Conservation (phyloP, 2,329 filamentous ascomycete species). For the Diplodia corticola region DNA sequence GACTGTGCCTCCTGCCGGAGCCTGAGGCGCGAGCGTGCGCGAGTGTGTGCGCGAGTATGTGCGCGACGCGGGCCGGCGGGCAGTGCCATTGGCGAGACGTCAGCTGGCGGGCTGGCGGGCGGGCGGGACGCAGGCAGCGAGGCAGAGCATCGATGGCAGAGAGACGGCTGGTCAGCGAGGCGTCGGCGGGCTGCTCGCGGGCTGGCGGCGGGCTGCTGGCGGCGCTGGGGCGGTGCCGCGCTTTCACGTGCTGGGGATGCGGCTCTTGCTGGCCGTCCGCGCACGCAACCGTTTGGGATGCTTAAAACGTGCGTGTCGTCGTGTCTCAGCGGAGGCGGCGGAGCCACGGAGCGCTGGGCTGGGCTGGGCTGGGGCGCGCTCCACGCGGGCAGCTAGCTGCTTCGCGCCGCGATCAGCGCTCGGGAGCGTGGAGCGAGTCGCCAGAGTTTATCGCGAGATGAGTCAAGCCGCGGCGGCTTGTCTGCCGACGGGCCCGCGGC, state of each 20-base stretch:
- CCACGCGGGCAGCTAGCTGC: slow-evolving; percentile 13
- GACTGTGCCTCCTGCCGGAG: too few relatives aligned
- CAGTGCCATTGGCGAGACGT: slow-evolving; percentile 4
- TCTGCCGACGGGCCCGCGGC: slow-evolving; percentile 4
- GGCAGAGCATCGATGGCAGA: too few relatives aligned
- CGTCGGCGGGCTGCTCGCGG: neutral
- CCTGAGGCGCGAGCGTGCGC: too few relatives aligned
- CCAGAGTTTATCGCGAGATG: slow-evolving; percentile 13
- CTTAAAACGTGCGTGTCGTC: neutral
- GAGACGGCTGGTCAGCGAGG: slow-evolving; percentile 9
- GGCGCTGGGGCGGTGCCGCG: neutral
- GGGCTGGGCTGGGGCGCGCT: neutral
- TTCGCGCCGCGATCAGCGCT: neutral
- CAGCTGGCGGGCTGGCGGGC: slow-evolving; percentile 5
- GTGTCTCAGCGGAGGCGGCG: neutral
- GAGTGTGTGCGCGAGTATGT: too few relatives aligned
- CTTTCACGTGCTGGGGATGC: slow-evolving; percentile 9
- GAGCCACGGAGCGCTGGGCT: too few relatives aligned
- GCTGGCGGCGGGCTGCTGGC: too few relatives aligned
- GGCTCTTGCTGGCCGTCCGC: neutral
- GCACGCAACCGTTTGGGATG: neutral
- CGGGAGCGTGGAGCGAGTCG: neutral
- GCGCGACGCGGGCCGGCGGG: too few relatives aligned
- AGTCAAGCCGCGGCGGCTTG: slow-evolving; percentile 12
- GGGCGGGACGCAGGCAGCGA: neutral